phyloP scores from a whole-genome alignment of 2,329 filamentous ascomycete species.

The Bimuria novae-zelandiae region DNA sequence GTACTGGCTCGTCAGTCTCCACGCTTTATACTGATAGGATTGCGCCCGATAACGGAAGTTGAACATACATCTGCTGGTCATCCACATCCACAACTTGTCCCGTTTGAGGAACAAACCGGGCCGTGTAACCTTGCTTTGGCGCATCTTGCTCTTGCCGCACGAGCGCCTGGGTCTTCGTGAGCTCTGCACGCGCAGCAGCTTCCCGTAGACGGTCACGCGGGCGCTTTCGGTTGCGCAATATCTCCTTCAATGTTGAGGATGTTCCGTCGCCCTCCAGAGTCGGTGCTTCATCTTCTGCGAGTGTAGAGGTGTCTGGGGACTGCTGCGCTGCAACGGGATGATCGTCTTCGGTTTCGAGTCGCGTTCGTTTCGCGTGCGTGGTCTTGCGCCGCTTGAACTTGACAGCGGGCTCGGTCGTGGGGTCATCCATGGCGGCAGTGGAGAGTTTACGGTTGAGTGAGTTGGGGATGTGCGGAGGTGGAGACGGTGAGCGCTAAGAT shows the following conservation, averaged over 20 bases:
- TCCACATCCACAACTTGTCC: conserved; percentile 66
- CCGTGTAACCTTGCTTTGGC: conserved; percentile 26
- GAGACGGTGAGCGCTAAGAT: not conserved
- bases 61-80: conserved; percentile 79
- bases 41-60: not conserved
- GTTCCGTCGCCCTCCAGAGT: conserved; percentile 21
- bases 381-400: conserved; percentile 42
- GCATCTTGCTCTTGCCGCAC: conserved; percentile 26
- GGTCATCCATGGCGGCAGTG: conserved; percentile 16
- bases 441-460: conserved; percentile 3
- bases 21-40: too few species aligned
- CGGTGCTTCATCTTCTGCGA: not conserved
- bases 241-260: conserved; percentile 31
- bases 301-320: conserved; percentile 12
- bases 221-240: conserved; percentile 37
- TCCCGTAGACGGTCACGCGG: conserved; percentile 31
- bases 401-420: conserved; percentile 19
- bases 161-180: conserved; percentile 17
- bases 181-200: conserved; percentile 24
- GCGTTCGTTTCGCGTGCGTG: conserved; percentile 29
- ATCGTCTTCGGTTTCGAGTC: conserved; percentile 19
- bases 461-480: not conserved
- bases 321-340: not conserved
- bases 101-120: conserved; percentile 73
- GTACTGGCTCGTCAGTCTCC: conserved; percentile 75